Conservation (phyloP, 306 rosid genomes). For the Rosa chinensis region DNA sequence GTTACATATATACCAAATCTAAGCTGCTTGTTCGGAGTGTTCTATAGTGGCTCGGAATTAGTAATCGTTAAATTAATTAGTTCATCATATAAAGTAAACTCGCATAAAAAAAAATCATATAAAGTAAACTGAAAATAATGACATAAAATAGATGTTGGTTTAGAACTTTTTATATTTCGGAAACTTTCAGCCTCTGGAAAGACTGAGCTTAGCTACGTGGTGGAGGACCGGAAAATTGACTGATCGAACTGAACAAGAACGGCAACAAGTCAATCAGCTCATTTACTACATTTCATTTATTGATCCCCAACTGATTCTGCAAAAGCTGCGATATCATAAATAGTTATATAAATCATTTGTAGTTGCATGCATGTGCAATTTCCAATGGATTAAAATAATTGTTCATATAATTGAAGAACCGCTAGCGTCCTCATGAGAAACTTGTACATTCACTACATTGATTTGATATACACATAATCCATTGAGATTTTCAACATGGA, state of each 20-base stretch:
- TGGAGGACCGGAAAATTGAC: background rate
- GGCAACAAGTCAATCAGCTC: background rate
- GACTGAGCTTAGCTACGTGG: background rate
- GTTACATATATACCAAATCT: background rate
- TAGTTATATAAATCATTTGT: background rate
- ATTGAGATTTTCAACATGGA: background rate
- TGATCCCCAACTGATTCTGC: conserved; percentile 2
- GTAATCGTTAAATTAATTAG: too few relatives aligned
- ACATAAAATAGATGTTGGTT: background rate
- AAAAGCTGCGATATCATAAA: background rate
- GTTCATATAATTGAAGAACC: background rate
- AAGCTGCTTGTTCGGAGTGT: background rate
- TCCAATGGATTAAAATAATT: background rate
- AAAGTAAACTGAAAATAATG: too few relatives aligned
- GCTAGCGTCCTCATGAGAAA: background rate
- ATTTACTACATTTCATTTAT: conserved; percentile 1
- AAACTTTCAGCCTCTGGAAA: background rate
- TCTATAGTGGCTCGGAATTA: too few relatives aligned
- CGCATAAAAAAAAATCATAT: too few relatives aligned
- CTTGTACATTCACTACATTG: too few relatives aligned
- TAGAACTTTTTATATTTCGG: background rate
- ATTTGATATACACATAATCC: background rate
- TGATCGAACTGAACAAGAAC: background rate
- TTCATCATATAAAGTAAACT: too few relatives aligned
- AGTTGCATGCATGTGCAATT: background rate